Evolutionary conservation across 768 basidiomycete genomes (phyloP), one percentile per base, ranked within the genome.

Genomic region (Phylloporus scabripes): DNA sequence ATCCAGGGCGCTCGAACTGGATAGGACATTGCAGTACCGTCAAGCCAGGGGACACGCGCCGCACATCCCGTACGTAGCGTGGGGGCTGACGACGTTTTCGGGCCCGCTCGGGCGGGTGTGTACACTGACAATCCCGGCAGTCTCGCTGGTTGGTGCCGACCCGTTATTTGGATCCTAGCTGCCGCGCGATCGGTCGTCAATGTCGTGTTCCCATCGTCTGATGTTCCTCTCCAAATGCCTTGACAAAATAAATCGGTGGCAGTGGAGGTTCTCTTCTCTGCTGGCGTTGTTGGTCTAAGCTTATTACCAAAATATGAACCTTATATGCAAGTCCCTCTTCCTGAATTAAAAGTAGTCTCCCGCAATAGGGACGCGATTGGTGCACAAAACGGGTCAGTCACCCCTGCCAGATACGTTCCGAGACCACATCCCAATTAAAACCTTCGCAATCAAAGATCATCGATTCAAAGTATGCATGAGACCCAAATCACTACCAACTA

Each of bases 401-500:
- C 26, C 24, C 26, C 26, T 28, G 8, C 8, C 1, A 28, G 8
- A 7, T 9, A 7, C 26, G 8, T 28, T 29, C 37, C 18, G 12
- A 38, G 37, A 33, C 11, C 5, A 20, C 17, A 18, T 12, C 37
- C 18, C 5, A 38, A 38, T 17, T 4, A 2, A 20, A 20, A 20
- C 37, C 21, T 8, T 10, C 28, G 20, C 26, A 21, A 5, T 15
- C 18, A 51, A 45, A 42, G 17, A 42, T 17, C 42, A 45, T 50
- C 28, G 33, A 55, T 52, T 52, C 44, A 34, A 41, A 40, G 29
- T 32, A 44, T 29, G 46, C 46, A 14, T 48, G 49, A 39, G 52
- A 46, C 46, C 45, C 49, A 51, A 43, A 57, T 52, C 57, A 52
- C 24, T 51, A 53, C 55, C 54, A 51, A 43, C 60, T 58, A 65